Base-by-base conservation (phyloP, 176 grass and related monocot species). In the Oryza nivara region DNA sequence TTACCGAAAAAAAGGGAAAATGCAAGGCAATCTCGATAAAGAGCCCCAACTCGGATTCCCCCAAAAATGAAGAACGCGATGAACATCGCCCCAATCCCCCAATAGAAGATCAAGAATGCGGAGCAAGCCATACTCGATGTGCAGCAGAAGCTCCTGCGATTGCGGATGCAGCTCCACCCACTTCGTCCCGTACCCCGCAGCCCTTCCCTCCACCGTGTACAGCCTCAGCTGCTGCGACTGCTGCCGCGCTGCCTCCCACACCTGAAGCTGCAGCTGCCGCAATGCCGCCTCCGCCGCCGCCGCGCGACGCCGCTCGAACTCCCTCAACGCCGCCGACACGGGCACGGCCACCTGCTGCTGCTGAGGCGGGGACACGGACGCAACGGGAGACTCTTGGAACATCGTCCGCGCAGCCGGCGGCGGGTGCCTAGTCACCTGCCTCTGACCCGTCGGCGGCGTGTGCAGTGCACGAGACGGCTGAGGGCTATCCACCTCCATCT, bases 121-220 rank as follows among this genome's bases (percentile, higher is more conserved):
- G 72, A 30, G 74, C 14, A 76, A 79, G 12, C 17, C 85, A 82
- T 93, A 96, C 94, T 93, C 94, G 74, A 93, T 91, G 47, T 89
- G 78, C 67, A 93, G 89, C 40, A 96, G 88, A 68, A 93, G 48
- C 4, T 73, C 82, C 83, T 91, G 91, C 2, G 89, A 96, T n/a
- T 70, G 45, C 6, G 91, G 77, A 44, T 96, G 94, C 47, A 96
- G 83, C 67, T 93, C 86, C 46, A 77, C 78, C 80, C 86, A 96
- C 77, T 88, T 93, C 16, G 86, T 91, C 26, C 45, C 72, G 84
- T 91, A 96, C 67, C 81, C 89, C 25, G 91, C 91, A 0, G 74
- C 56, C 14, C 15, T 22, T 81, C 85, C 76, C 17, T 87, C 86
- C 78, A 82, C 72, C 40, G 88, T 96, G 35, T 67, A 89, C 47